A percentile compares a stretch with the other conserved stretches of the same genome.
Conservation (phyloP, 257 asterid genomes). For the Ballota nigra region DNA sequence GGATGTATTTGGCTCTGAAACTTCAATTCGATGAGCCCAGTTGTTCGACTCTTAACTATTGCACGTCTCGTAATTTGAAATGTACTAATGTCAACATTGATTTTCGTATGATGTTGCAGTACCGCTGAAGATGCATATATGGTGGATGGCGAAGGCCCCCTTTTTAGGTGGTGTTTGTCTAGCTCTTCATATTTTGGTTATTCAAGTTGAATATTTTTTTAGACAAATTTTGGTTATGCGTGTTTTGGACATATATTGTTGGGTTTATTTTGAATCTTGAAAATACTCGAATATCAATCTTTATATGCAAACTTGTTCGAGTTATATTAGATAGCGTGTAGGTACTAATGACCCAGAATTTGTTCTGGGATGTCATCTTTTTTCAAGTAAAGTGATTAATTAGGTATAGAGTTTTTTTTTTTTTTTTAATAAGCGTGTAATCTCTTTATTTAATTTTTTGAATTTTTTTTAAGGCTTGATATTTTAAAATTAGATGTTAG, state of each 20-base stretch:
- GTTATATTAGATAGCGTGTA: too few species aligned
- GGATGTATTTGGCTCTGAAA: background rate
- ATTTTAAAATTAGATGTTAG: too few species aligned
- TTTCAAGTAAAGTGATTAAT: too few species aligned
- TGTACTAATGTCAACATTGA: background rate
- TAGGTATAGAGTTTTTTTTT: too few species aligned
- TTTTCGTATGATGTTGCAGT: background rate
- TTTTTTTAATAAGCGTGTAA: too few species aligned
- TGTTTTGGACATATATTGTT: background rate
- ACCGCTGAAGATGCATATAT: slow-evolving; percentile 23
- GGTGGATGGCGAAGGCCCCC: background rate
- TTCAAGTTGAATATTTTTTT: background rate
- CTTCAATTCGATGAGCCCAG: too few species aligned
- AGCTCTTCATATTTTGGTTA: background rate
- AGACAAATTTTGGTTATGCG: background rate
- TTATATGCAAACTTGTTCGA: background rate
- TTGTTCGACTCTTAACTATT: too few species aligned
- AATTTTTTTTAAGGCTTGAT: too few species aligned
- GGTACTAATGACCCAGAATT: too few species aligned
- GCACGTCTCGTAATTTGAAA: too few species aligned
- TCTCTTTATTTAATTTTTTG: too few species aligned
- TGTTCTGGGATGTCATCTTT: too few species aligned
- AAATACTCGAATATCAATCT: background rate
- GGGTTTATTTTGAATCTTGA: background rate
- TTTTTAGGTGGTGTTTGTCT: background rate